phyloP scores from a whole-genome alignment of 352 stramenopile genomes.

The Aphanomyces astaci region DNA sequence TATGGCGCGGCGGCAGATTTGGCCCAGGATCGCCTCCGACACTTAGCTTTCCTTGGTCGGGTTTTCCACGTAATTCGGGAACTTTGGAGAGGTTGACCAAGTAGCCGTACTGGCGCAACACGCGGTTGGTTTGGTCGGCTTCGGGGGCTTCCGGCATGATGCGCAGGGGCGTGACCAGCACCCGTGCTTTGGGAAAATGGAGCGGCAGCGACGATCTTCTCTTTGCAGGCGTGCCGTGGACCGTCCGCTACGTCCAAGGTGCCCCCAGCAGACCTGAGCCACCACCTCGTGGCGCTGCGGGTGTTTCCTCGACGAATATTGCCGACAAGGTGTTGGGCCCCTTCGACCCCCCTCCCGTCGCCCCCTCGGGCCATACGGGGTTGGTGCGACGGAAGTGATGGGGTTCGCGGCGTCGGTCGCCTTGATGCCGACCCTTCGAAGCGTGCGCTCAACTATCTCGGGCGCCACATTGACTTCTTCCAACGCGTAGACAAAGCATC shows the following conservation, averaged over 20 bases:
- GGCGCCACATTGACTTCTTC: not conserved
- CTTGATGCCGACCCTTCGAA: not conserved
- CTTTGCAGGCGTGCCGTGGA: no score
- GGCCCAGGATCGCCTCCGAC: conserved; percentile 61
- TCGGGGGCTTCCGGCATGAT: conserved; percentile 6
- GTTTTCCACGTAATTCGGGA: conserved; percentile 79
- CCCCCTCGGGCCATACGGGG: not conserved
- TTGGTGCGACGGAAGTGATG: no score
- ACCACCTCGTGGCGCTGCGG: no score
- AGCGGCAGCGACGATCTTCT: not conserved
- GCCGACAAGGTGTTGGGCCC: no score
- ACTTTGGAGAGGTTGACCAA: conserved; percentile 34
- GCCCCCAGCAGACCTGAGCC: no score
- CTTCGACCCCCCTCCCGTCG: not conserved
- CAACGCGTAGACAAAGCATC: conserved; percentile 3
- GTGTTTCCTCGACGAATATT: no score
- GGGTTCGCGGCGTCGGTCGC: not conserved
- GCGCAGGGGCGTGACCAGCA: conserved; percentile 10
- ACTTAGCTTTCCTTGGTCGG: conserved; percentile 49
- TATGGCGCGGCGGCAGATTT: conserved; percentile 62
- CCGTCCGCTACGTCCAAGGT: no score
- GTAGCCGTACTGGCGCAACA: not conserved
- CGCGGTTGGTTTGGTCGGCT: conserved; percentile 9
- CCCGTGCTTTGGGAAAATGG: not conserved
- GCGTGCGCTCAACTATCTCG: not conserved